Conservation (phyloP, 352 stramenopile genomes). For the Globisporangium parvum region DNA sequence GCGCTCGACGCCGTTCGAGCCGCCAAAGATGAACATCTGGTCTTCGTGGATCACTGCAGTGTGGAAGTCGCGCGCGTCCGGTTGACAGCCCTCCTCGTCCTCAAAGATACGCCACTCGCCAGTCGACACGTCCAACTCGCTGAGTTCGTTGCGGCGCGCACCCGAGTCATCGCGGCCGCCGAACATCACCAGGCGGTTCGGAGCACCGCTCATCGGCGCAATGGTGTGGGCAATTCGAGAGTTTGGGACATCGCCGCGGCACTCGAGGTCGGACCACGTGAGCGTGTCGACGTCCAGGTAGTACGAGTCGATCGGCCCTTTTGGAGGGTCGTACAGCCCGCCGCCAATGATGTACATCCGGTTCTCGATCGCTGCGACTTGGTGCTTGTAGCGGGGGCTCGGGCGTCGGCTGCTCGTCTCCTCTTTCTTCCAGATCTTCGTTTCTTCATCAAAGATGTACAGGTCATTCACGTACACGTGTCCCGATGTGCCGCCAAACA, state of each 20-base stretch:
- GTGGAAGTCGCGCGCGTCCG: slow-evolving; percentile 79
- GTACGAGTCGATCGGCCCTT: slow-evolving; percentile 72
- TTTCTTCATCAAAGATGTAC: slow-evolving; percentile 75
- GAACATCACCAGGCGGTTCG: slow-evolving; percentile 67
- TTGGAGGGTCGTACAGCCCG: slow-evolving; percentile 75
- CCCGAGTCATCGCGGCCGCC: slow-evolving; percentile 70
- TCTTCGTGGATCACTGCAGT: slow-evolving; percentile 67
- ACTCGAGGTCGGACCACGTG: slow-evolving; percentile 56
- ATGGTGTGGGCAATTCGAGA: slow-evolving; percentile 81
- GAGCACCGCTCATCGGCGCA: slow-evolving; percentile 38
- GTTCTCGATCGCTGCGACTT: slow-evolving; percentile 58
- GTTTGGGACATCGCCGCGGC: slow-evolving; percentile 50
- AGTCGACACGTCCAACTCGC: slow-evolving; percentile 55
- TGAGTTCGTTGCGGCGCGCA: slow-evolving; percentile 60
- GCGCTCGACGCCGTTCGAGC: slow-evolving; percentile 75
- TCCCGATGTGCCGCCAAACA: slow-evolving; percentile 75
- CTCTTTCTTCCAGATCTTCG: slow-evolving; percentile 64
- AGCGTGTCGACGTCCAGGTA: slow-evolving; percentile 73
- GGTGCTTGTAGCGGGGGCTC: slow-evolving; percentile 80
- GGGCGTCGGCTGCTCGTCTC: slow-evolving; percentile 54
- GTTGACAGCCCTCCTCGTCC: slow-evolving; percentile 51
- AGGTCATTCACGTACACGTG: slow-evolving; percentile 84
- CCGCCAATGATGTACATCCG: slow-evolving; percentile 79
- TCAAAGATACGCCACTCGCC: slow-evolving; percentile 60
- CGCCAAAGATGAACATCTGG: slow-evolving; percentile 78